Evolutionary conservation across 306 rosid genomes (phyloP), one percentile per base, ranked within the genome.

Genomic region (Acacia melanoxylon): DNA sequence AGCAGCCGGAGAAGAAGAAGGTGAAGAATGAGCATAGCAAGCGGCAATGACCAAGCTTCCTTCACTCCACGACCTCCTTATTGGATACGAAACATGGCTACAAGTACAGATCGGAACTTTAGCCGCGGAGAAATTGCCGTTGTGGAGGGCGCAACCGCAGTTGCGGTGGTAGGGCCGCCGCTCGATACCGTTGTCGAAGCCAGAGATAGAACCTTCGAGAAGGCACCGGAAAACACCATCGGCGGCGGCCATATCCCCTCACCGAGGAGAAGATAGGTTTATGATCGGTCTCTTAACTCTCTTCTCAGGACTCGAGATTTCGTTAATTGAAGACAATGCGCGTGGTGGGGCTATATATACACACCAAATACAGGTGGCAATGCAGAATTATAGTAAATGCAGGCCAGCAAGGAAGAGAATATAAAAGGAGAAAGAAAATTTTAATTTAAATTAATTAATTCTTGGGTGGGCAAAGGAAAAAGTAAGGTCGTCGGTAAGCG

Each of bases 131-230:
- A 9, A 68, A 5, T 45, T 77, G 12, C 56, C 8, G 84, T 66
- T 83, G 70, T 85, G 91, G 16, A 88, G 89, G 42, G 82, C 87
- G 68, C 91, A 88, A 8, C 91, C 81, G 54, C 91, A 88, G 68
- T 88, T 85, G 10, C 87, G 81, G 74, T 88, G 98, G 86, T 92
- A 92, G 15, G 98, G 98, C 74, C 93, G 82, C 37, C 90, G 87
- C 62, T 94, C 91, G 17, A 91, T 41, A 13, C 74, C 65, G 81
- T 78, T 67, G 80, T 89, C 90, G 20, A 86, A 68, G 27, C 84
- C 42, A 59, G 93, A 82, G 48, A 89, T 73, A 75, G 90, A 82
- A 0, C 92, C 94, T 40, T 89, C 97, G 29, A 76, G 83, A 31
- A 91, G 61, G 2, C 87, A 61, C 77, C 87, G 73, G 78, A 88